These are phyloP conservation scores for Letharia lupina DNA, from an alignment of 495 filamentous ascomycete species.

Conservation along the genomic window DNA sequence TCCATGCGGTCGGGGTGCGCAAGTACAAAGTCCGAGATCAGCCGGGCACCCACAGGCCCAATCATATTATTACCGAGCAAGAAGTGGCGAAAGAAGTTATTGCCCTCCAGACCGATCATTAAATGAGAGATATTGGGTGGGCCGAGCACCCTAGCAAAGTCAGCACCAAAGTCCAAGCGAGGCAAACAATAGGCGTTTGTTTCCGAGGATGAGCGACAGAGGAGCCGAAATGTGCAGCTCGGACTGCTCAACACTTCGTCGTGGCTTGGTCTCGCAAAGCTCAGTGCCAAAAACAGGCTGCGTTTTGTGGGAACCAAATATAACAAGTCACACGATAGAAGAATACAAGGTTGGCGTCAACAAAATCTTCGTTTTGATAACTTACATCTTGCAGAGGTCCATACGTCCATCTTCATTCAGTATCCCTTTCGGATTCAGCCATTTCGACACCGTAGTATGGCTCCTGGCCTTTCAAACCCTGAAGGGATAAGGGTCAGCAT, in stretches of 20 bases:
- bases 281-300: neutral
- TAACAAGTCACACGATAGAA: too few species aligned
- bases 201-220: neutral
- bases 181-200: neutral
- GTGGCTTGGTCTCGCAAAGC: neutral
- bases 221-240: neutral
- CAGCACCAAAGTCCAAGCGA: neutral
- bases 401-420: slow-evolving; percentile 19
- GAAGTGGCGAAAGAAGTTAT: slow-evolving; percentile 34
- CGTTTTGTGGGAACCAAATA: neutral
- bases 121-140: slow-evolving; percentile 32
- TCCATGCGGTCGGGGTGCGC: slow-evolving; percentile 33
- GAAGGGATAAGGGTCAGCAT: neutral
- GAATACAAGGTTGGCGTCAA: neutral
- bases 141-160: slow-evolving; percentile 22
- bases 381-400: slow-evolving; percentile 20
- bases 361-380: neutral
- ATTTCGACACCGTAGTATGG: slow-evolving; percentile 9
- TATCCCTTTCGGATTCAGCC: slow-evolving; percentile 16
- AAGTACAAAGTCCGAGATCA: slow-evolving; percentile 31
- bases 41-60: slow-evolving; percentile 31
- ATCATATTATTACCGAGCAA: slow-evolving; percentile 40
- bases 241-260: neutral
- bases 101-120: slow-evolving; percentile 30
- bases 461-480: slow-evolving; percentile 10